Base-by-base conservation (phyloP, 164 flowering plant species). In the Dillenia turbinata region DNA sequence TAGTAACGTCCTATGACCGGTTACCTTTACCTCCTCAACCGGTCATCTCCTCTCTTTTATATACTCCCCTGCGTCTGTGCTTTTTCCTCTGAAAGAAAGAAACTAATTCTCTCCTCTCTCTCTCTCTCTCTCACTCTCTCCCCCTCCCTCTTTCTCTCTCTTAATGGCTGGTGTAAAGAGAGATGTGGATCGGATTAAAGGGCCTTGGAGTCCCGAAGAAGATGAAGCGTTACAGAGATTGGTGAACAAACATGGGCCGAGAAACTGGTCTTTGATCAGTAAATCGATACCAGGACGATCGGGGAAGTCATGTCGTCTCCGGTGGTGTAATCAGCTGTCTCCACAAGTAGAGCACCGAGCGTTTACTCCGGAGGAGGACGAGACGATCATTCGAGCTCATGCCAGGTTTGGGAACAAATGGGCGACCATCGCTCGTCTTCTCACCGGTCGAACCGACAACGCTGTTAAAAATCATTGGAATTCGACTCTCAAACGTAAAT, bases 161-260 rank as follows among this genome's bases (percentile, higher is more conserved):
- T 26, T 12, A 17, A 68, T 73, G 78, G 75, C 78, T 47, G 60
- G 73, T n/a, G 44, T 70, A 7, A 76, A 71, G 63, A 77, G 65
- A 49, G 91, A 83, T 49, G 14, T 70, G 71, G 96, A 88, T 74
- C 85, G 96, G 79, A 84, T 92, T 56, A 92, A 86, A 67, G 98
- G 98, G 5, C 98, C 96, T 50, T 92, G 98, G 98, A 89, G 95
- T 47, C 92, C 96, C 1, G 95, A 90, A 59, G 97, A 90, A 65
- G 97, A 90, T 64, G 88, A 84, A 14, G 47, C 75, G 61, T 70
- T 92, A 54, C 79, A 67, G 66, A 70, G 66, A 5, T 74, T 92
- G 12, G 98, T 92, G 15, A 69, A 77, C 60, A 81, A 68, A 56
- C 85, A 90, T 63, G 98, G 98, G 0, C 75, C 98, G 0, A 66